Percentiles rank a stretch among this genome's conserved stretches.
phyloP scores from a whole-genome alignment of 805 yeast species.

The Wickerhamomyces chaumierensis region DNA sequence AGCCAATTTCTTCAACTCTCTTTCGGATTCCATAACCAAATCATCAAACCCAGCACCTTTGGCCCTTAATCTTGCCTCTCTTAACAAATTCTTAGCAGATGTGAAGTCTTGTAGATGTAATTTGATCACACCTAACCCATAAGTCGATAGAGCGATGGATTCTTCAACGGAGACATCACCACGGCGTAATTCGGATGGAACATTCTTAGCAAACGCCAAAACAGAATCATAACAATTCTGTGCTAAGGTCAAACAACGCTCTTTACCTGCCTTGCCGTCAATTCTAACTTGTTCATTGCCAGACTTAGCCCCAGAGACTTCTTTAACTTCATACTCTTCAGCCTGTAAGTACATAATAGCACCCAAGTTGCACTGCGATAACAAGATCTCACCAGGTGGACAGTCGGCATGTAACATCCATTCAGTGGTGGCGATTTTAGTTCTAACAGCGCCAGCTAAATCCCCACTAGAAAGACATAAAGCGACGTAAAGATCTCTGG shows the following conservation, averaged over 20 bases:
- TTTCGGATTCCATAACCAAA: slow-evolving; percentile 51
- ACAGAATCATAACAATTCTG: slow-evolving; percentile 31
- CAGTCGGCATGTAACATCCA: slow-evolving; percentile 68
- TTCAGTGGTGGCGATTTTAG: slow-evolving; percentile 52
- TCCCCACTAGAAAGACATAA: slow-evolving; percentile 62
- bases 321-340: slow-evolving; percentile 46
- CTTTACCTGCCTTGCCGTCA: slow-evolving; percentile 13
- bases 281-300: slow-evolving; percentile 15
- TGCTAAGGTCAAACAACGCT: slow-evolving; percentile 23
- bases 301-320: slow-evolving; percentile 21
- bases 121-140: slow-evolving; percentile 74
- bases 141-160: slow-evolving; percentile 69
- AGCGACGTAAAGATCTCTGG: slow-evolving; percentile 68
- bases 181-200: slow-evolving; percentile 24
- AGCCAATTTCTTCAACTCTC: slow-evolving; percentile 46
- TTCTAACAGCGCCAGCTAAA: slow-evolving; percentile 43
- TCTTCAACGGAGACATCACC: slow-evolving; percentile 38
- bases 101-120: slow-evolving; percentile 46
- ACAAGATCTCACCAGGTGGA: slow-evolving; percentile 49
- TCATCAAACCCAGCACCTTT: slow-evolving; percentile 54
- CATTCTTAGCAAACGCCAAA: slow-evolving; percentile 28
- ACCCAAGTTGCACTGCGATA: slow-evolving; percentile 61
- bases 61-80: slow-evolving; percentile 64
- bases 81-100: slow-evolving; percentile 47
- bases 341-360: slow-evolving; percentile 58